Conservation (phyloP, 495 filamentous ascomycete genomes). For the Penicillium daleae region DNA sequence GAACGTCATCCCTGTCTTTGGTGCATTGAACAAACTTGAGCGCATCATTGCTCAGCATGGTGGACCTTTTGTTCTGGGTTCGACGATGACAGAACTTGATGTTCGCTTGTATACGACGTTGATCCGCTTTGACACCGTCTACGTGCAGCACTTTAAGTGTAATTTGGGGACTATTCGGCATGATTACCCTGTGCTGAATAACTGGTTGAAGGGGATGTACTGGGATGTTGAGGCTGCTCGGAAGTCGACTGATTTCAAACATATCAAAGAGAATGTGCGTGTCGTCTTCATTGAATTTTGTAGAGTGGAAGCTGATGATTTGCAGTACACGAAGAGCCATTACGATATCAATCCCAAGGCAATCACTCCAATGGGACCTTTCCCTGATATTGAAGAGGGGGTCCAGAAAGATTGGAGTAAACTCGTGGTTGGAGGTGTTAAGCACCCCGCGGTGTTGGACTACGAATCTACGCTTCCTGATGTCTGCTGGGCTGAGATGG, state of each 20-base stretch:
- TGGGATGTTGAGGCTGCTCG: conserved; percentile 52
- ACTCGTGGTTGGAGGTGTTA: conserved; percentile 33
- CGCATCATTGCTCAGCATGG: conserved; percentile 43
- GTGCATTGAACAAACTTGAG: conserved; percentile 57
- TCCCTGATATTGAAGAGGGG: conserved; percentile 61
- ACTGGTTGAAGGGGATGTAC: conserved; percentile 57
- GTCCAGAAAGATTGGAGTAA: conserved; percentile 44
- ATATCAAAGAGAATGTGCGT: conserved; percentile 61
- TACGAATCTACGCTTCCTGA: conserved; percentile 17
- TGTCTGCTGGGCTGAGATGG: background rate
- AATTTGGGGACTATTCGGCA: conserved; percentile 58
- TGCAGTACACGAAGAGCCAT: conserved; percentile 58
- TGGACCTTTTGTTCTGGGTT: conserved; percentile 53
- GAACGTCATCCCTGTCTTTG: conserved; percentile 50
- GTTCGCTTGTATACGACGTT: conserved; percentile 53
- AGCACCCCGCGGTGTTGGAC: conserved; percentile 39
- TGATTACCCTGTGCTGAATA: conserved; percentile 54
- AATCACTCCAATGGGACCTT: conserved; percentile 68
- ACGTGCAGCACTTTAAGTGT: conserved; percentile 62
- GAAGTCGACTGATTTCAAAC: conserved; percentile 60
- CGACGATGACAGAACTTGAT: conserved; percentile 54
- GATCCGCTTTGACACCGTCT: conserved; percentile 54
- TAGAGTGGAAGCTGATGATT: background rate
- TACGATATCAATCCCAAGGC: conserved; percentile 61
- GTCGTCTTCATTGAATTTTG: background rate